Conservation (phyloP, 2,329 filamentous ascomycete genomes). For the Fusarium penzigii region DNA sequence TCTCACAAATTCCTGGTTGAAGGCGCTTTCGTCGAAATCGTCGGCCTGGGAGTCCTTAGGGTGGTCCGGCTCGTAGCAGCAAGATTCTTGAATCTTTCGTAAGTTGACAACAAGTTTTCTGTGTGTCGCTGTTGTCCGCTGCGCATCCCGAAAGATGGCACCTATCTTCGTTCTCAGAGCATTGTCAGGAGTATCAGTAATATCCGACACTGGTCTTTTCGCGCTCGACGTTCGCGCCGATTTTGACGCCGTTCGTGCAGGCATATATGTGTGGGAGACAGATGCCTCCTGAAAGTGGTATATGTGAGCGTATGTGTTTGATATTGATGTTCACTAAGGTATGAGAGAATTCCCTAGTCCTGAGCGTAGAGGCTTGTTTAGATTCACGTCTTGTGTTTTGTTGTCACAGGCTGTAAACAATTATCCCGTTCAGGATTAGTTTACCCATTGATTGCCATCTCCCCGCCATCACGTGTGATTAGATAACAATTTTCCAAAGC, state of each 20-base stretch:
- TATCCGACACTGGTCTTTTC: constrained; percentile 63
- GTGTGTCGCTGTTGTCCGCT: constrained; percentile 86
- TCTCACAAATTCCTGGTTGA: constrained; percentile 82
- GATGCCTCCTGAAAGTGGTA: constrained; percentile 5
- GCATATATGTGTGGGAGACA: constrained; percentile 42
- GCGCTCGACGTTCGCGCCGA: constrained; percentile 48
- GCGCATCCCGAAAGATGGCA: constrained; percentile 75
- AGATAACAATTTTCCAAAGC: constrained; percentile 22
- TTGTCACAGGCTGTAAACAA: constrained; percentile 34
- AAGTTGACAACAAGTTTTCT: constrained; percentile 85
- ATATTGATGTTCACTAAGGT: constrained; percentile 4
- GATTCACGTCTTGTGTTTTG: constrained; percentile 26
- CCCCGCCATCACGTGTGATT: constrained; percentile 38
- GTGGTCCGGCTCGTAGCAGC: constrained; percentile 64
- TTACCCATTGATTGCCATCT: not conserved
- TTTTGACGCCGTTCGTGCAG: constrained; percentile 48
- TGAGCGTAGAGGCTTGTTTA: constrained; percentile 28
- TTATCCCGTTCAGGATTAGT: constrained; percentile 34
- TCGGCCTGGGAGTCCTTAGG: constrained; percentile 55
- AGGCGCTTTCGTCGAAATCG: constrained; percentile 81
- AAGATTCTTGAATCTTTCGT: constrained; percentile 87
- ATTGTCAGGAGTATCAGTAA: constrained; percentile 71
- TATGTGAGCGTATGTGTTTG: constrained; percentile 6
- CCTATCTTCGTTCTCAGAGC: constrained; percentile 74
- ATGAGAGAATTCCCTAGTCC: not conserved